Conservation (phyloP, 106 monocot species). For the Dioscorea zingiberensis region DNA sequence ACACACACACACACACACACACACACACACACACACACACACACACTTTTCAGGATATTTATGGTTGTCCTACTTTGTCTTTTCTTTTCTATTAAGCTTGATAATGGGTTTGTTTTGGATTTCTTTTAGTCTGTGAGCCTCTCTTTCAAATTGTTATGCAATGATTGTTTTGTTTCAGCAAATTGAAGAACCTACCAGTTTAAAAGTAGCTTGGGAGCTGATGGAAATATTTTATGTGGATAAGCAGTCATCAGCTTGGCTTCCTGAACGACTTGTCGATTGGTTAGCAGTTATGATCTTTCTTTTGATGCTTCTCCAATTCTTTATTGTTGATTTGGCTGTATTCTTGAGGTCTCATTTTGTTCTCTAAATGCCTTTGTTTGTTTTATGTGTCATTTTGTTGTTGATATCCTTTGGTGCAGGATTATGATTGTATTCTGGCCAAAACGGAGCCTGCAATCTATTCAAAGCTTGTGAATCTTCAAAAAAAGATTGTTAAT, state of each 20-base stretch:
- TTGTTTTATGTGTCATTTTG: no score
- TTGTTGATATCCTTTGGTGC: background rate
- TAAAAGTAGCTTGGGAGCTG: constrained; percentile 86
- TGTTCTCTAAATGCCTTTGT: no score
- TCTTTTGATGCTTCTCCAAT: constrained; percentile 12
- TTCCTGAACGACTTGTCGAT: constrained; percentile 86
- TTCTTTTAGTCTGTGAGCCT: no score
- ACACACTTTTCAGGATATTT: no score
- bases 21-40: no score
- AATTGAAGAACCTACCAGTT: constrained; percentile 39
- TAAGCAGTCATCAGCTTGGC: constrained; percentile 60
- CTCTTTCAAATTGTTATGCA: no score
- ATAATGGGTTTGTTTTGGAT: no score
- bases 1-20: no score
- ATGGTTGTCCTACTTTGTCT: no score
- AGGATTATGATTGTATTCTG: constrained; percentile 85
- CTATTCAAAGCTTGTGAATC: constrained; percentile 42
- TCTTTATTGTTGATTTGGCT: background rate
- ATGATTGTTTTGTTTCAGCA: constrained; percentile 18
- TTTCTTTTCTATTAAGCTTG: no score
- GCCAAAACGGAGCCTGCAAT: constrained; percentile 35
- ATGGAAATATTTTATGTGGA: constrained; percentile 91
- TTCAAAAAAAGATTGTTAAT: constrained; percentile 74
- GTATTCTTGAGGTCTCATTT: no score
- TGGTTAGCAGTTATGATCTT: constrained; percentile 87